Percentiles rank a stretch among this genome's conserved stretches.
Conservation (phyloP, 1,284 basidiomycete genomes). For the Fistulinella cinereoalba region DNA sequence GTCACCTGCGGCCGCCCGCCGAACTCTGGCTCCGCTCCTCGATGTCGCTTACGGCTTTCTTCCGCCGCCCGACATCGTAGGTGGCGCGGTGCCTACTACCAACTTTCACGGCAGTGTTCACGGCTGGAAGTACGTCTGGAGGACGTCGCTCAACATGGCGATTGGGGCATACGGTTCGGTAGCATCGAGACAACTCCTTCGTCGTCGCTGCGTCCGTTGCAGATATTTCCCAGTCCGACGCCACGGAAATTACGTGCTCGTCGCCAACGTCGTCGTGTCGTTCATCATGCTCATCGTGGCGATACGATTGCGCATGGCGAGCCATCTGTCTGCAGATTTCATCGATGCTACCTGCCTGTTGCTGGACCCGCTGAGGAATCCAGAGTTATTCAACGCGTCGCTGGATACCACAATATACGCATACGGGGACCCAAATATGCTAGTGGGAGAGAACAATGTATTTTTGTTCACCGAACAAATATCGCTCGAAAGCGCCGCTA, state of each 20-base stretch:
- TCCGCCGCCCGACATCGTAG: no score
- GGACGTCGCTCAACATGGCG: neutral
- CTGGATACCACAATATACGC: neutral
- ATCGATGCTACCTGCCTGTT: neutral
- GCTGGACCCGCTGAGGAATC: conserved; percentile 1
- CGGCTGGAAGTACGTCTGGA: no score
- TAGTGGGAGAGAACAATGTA: conserved; percentile 1
- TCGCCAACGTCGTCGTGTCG: conserved; percentile 1
- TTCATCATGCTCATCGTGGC: neutral
- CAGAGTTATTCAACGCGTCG: conserved; percentile 1
- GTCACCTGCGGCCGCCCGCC: no score
- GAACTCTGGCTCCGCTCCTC: no score
- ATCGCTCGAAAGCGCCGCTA: no score
- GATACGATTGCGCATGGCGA: neutral
- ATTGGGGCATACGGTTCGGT: neutral
- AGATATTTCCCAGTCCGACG: neutral
- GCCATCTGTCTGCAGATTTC: no score
- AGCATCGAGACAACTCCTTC: no score
- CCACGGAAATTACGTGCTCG: conserved; percentile 2
- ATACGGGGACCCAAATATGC: neutral
- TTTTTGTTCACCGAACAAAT: conserved; percentile 1
- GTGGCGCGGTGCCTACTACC: no score
- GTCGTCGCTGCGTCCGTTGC: no score
- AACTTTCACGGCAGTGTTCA: no score
- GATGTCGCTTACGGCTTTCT: no score